These are phyloP conservation scores for Termitomyces heimii DNA, from an alignment of 768 basidiomycete species.

Conservation along the genomic window DNA sequence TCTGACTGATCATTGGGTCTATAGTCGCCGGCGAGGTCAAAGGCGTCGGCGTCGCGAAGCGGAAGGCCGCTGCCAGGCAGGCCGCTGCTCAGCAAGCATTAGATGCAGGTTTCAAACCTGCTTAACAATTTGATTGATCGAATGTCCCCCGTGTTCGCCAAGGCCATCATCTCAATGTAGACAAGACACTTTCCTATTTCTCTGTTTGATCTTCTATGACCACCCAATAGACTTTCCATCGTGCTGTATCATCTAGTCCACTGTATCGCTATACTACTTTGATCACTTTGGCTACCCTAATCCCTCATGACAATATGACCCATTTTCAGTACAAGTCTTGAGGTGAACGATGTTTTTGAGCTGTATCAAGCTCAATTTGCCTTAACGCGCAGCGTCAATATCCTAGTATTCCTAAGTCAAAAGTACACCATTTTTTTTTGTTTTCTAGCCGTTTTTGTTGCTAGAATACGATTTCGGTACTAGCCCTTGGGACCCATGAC, in stretches of 20 bases:
- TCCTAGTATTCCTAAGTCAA: background rate
- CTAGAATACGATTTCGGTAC: background rate
- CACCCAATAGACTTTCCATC: background rate
- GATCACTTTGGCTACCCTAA: background rate
- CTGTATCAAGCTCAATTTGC: background rate
- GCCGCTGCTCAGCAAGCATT: conserved; percentile 40
- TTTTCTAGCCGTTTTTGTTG: background rate
- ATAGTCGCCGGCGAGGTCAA: conserved; percentile 42
- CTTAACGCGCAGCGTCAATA: background rate
- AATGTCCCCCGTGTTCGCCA: background rate
- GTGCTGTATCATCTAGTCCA: background rate
- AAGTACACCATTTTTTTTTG: background rate
- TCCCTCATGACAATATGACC: too few species aligned
- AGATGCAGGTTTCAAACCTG: conserved; percentile 19
- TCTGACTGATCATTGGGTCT: conserved; percentile 1
- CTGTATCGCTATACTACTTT: background rate
- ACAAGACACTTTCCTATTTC: background rate
- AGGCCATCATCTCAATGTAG: conserved; percentile 3
- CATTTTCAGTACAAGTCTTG: background rate
- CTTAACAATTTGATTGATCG: background rate
- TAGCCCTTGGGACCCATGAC: background rate
- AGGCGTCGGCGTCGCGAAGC: conserved; percentile 39
- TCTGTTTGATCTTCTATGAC: background rate
- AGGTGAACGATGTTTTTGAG: background rate
- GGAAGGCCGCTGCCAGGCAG: conserved; percentile 43